Evolutionary conservation across 2,329 filamentous ascomycete species (phyloP).

Genomic region (Penicillium hesseltinei): DNA sequence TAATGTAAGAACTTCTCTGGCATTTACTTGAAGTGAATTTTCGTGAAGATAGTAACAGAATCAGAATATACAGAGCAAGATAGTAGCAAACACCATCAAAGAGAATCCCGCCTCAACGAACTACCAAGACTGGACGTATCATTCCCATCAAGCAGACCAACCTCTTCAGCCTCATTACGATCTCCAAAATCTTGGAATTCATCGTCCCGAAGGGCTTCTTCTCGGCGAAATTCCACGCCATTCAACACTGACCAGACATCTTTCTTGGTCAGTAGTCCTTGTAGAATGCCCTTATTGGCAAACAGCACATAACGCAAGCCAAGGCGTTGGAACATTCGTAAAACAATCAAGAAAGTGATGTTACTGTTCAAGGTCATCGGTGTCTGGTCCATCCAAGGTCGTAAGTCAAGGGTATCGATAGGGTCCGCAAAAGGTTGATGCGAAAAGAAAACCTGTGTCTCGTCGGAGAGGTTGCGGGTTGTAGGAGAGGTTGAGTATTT

Average conservation of each 20-base stretch:
- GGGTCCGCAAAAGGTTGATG: conserved; percentile 81
- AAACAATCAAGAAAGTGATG: conserved; percentile 76
- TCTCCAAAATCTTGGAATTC: conserved; percentile 30
- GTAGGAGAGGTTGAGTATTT: conserved; percentile 55
- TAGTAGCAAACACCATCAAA: conserved; percentile 22
- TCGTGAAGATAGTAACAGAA: neutral
- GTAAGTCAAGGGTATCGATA: conserved; percentile 73
- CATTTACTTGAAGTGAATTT: neutral
- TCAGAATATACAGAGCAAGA: neutral
- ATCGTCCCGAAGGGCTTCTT: conserved; percentile 31
- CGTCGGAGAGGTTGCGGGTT: conserved; percentile 56
- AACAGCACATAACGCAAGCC: conserved; percentile 89
- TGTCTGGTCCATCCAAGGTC: conserved; percentile 99
- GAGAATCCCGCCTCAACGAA: conserved; percentile 32
- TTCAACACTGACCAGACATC: conserved; percentile 94
- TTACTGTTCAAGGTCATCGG: conserved; percentile 82
- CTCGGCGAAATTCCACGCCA: conserved; percentile 59
- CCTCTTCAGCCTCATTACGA: conserved; percentile 32
- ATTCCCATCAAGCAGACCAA: conserved; percentile 39
- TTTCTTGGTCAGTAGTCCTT: conserved; percentile 92
- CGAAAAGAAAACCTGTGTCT: conserved; percentile 79
- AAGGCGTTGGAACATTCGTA: conserved; percentile 91
- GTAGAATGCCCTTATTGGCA: conserved; percentile 73
- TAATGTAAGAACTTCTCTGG: neutral
- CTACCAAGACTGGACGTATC: conserved; percentile 33